phyloP scores from a whole-genome alignment of 179 eudicot genomes.

The Amaranthus tricolor region DNA sequence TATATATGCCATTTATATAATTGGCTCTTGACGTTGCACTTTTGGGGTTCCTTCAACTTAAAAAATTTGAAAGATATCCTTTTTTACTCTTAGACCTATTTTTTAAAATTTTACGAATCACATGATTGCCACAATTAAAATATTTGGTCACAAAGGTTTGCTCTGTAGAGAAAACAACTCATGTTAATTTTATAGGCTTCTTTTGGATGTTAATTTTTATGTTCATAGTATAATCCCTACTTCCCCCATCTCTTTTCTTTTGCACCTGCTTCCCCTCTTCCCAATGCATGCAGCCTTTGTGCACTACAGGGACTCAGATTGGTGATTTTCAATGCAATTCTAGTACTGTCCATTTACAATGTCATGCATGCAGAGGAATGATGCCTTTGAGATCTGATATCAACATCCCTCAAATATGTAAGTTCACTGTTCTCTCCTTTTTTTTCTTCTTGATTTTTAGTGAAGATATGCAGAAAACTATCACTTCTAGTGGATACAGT shows the following conservation, averaged over 20 bases:
- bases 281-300: constrained; percentile 7
- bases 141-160: background rate
- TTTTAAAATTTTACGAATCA: background rate
- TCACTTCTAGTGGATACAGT: background rate
- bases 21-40: background rate
- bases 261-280: background rate
- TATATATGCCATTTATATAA: background rate
- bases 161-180: background rate
- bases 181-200: background rate
- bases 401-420: constrained; percentile 76
- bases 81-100: background rate
- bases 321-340: constrained; percentile 64
- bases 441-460: background rate
- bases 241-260: background rate
- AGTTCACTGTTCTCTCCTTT: constrained; percentile 18
- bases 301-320: constrained; percentile 47
- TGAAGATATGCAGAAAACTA: background rate
- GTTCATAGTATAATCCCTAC: background rate
- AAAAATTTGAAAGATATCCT: too few relatives aligned
- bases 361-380: constrained; percentile 91
- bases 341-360: constrained; percentile 72
- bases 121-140: background rate
- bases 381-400: constrained; percentile 73
- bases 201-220: background rate
- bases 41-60: background rate